phyloP scores from a whole-genome alignment of 1,139 yeast genomes.

The Saccharomyces hybrid region DNA sequence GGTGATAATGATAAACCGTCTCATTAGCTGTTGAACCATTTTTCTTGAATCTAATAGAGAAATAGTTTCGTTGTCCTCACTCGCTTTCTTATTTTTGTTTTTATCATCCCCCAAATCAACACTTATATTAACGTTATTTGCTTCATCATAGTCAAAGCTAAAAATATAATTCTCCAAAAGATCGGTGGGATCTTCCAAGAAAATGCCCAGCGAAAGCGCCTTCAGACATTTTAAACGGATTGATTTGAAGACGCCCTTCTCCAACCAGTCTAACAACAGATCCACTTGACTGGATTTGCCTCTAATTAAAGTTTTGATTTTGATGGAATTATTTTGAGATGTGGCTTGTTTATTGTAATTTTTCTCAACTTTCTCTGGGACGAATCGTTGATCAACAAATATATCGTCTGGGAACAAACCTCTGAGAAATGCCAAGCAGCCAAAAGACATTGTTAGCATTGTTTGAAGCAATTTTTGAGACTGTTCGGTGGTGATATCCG shows the following conservation, averaged over 20 bases:
- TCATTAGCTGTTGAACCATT: conserved; percentile 40
- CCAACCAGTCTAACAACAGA: conserved; percentile 44
- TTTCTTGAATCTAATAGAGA: conserved; percentile 34
- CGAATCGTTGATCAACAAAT: conserved; percentile 39
- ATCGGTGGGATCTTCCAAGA: conserved; percentile 37
- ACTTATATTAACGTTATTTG: conserved; percentile 25
- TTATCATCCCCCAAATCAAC: conserved; percentile 16
- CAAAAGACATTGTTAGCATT: conserved; percentile 41
- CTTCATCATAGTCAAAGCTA: conserved; percentile 35
- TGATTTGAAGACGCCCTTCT: conserved; percentile 41
- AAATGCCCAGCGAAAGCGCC: conserved; percentile 41
- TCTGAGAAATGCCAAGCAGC: conserved; percentile 44
- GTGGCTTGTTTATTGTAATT: conserved; percentile 23
- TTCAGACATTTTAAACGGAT: conserved; percentile 36
- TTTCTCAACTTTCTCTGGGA: conserved; percentile 31
- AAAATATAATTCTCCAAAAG: conserved; percentile 45
- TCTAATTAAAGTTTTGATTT: conserved; percentile 39
- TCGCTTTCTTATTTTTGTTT: background rate
- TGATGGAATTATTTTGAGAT: conserved; percentile 31
- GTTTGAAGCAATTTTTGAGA: conserved; percentile 39
- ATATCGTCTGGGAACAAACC: conserved; percentile 44
- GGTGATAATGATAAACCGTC: conserved; percentile 42
- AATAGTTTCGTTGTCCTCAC: conserved; percentile 13
- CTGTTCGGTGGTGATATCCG: conserved; percentile 28
- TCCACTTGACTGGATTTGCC: conserved; percentile 42